Conservation (phyloP, 768 basidiomycete genomes). For the Mycena polygramma region DNA sequence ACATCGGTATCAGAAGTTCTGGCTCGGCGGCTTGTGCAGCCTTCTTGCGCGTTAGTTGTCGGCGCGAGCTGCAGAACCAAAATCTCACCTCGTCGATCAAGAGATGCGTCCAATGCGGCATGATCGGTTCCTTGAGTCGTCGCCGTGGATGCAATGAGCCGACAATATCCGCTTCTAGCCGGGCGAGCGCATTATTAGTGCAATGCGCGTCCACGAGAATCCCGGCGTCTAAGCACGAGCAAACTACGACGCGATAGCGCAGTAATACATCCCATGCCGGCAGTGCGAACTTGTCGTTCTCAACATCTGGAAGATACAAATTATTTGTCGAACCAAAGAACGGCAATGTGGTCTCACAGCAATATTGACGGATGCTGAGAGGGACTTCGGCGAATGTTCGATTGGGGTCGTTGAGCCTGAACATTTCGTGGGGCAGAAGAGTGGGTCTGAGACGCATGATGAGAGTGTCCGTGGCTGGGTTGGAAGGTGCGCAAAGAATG, state of each 20-base stretch:
- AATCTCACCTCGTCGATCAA: slow-evolving; percentile 61
- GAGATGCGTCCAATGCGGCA: slow-evolving; percentile 67
- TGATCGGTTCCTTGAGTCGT: slow-evolving; percentile 43
- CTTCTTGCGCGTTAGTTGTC: slow-evolving; percentile 41
- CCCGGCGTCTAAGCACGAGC: slow-evolving; percentile 60
- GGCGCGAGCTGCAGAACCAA: neutral
- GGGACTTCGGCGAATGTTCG: slow-evolving; percentile 66
- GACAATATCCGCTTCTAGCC: slow-evolving; percentile 55
- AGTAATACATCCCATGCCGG: slow-evolving; percentile 62
- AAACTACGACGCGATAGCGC: slow-evolving; percentile 61
- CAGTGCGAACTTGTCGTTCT: slow-evolving; percentile 59
- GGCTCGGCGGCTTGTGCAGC: slow-evolving; percentile 69
- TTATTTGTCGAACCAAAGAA: neutral
- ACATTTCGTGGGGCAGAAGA: slow-evolving; percentile 58
- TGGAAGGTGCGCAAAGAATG: slow-evolving; percentile 65
- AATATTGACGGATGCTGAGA: slow-evolving; percentile 58
- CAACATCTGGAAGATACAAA: slow-evolving; percentile 51
- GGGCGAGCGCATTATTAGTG: slow-evolving; percentile 56
- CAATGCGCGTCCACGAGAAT: slow-evolving; percentile 60
- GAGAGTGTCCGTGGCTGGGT: slow-evolving; percentile 65
- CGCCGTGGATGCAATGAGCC: slow-evolving; percentile 55
- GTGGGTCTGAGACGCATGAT: slow-evolving; percentile 54
- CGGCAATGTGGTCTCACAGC: slow-evolving; percentile 51
- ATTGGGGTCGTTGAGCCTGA: slow-evolving; percentile 62
- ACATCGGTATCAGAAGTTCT: slow-evolving; percentile 63